These are phyloP conservation scores for Thymus mandschuricus DNA, from an alignment of 257 asterid genomes.

Conservation along the genomic window DNA sequence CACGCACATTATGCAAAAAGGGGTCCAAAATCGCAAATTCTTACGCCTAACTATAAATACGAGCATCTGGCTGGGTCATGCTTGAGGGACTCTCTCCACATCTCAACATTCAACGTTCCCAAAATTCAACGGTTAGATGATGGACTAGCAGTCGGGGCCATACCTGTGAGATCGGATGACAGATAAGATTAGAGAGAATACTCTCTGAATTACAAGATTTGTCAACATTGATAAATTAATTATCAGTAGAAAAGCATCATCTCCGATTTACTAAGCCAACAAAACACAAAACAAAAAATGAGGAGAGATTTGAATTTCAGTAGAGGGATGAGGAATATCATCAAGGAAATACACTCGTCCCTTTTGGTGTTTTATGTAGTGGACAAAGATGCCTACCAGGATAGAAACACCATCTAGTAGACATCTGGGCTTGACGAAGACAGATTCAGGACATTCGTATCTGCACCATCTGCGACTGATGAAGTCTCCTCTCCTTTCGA, in stretches of 20 bases:
- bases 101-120: constrained; percentile 42
- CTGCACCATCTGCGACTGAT: constrained; percentile 61
- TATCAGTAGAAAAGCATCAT: neutral
- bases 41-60: constrained; percentile 38
- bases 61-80: constrained; percentile 36
- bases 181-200: neutral
- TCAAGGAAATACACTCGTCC: neutral
- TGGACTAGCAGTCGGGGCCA: constrained; percentile 10
- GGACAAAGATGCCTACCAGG: constrained; percentile 34
- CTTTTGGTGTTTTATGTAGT: neutral
- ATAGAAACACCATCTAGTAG: constrained; percentile 36
- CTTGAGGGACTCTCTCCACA: constrained; percentile 39
- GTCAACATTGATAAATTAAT: neutral
- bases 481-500: constrained; percentile 76
- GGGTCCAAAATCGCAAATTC: constrained; percentile 59
- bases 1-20: constrained; percentile 39
- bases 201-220: neutral
- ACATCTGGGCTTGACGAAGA: constrained; percentile 53
- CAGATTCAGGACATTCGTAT: constrained; percentile 55
- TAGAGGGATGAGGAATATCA: neutral
- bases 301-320: neutral
- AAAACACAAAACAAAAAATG: neutral
- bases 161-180: constrained; percentile 29
- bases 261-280: neutral
- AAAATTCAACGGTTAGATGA: constrained; percentile 39